A percentile compares a stretch with the other conserved stretches of the same genome.
These are phyloP conservation scores for Nannochloris sp. DNA, from an alignment of 139 green algal genomes.

Conservation along the genomic window DNA sequence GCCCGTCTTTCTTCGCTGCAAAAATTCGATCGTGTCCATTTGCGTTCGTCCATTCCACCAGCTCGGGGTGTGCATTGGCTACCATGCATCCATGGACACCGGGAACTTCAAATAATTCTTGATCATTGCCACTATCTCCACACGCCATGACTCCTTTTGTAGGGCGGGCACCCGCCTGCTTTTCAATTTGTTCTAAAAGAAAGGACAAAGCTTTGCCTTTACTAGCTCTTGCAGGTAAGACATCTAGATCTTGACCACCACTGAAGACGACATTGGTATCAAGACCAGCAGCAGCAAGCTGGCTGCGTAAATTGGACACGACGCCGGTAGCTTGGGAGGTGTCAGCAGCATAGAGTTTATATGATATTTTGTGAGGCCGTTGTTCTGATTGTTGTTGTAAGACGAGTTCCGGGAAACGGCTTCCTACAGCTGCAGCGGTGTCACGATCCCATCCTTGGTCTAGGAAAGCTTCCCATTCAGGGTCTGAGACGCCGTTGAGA, in stretches of 20 bases:
- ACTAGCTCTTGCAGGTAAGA: conserved; percentile 67
- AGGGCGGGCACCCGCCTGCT: conserved; percentile 2
- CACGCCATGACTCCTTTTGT: conserved; percentile 65
- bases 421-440: not conserved
- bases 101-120: conserved; percentile 80
- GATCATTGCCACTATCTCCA: conserved; percentile 91
- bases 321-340: not conserved
- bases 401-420: conserved; percentile 9
- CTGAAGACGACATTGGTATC: conserved; percentile 72
- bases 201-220: conserved; percentile 84
- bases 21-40: conserved; percentile 22
- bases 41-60: conserved; percentile 53
- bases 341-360: conserved; percentile 40
- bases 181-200: conserved; percentile 54
- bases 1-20: conserved; percentile 62
- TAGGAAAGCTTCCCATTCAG: conserved; percentile 51
- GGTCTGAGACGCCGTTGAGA: conserved; percentile 47
- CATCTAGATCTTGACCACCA: conserved; percentile 76
- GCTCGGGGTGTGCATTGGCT: conserved; percentile 77
- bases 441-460: conserved; percentile 49
- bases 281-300: conserved; percentile 24
- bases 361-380: conserved; percentile 87
- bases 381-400: conserved; percentile 69
- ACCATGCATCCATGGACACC: conserved; percentile 78
- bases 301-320: conserved; percentile 27